These are phyloP conservation scores for Paraleonurus japonicus DNA, from an alignment of 257 asterid genomes.

Conservation along the genomic window DNA sequence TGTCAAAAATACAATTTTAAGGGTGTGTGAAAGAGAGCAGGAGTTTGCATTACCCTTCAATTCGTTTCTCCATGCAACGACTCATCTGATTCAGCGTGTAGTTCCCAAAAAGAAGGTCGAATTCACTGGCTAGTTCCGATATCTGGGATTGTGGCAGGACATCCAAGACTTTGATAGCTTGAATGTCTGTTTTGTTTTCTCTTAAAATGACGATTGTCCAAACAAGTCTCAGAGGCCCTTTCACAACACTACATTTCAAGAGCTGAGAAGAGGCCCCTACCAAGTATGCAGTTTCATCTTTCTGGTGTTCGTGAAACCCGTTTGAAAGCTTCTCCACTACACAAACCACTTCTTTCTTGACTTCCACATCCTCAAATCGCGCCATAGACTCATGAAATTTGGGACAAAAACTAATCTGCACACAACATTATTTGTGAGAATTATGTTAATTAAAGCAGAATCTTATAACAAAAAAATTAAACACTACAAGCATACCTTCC, in stretches of 20 bases:
- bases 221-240: constrained; percentile 34
- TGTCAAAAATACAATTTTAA: background rate
- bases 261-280: constrained; percentile 26
- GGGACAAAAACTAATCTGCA: constrained; percentile 41
- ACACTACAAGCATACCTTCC: constrained; percentile 40
- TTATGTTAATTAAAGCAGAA: background rate
- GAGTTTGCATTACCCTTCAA: constrained; percentile 30
- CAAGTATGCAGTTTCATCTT: constrained; percentile 5
- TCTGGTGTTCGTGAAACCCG: constrained; percentile 44
- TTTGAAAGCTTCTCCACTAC: constrained; percentile 50
- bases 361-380: constrained; percentile 21
- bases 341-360: constrained; percentile 35
- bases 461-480: background rate
- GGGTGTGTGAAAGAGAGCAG: no score
- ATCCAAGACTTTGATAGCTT: constrained; percentile 49
- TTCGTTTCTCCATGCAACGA: constrained; percentile 27
- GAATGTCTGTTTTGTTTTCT: constrained; percentile 26
- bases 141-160: constrained; percentile 34
- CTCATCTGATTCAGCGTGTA: constrained; percentile 29
- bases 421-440: background rate
- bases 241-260: constrained; percentile 38
- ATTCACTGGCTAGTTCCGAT: constrained; percentile 17
- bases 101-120: constrained; percentile 23
- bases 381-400: constrained; percentile 41
- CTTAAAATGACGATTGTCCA: constrained; percentile 49